Percentiles rank a stretch among this genome's conserved stretches.
These are phyloP conservation scores for Syncephalis fuscata DNA, from an alignment of 371 early-diverging fungal species.

Conservation along the genomic window DNA sequence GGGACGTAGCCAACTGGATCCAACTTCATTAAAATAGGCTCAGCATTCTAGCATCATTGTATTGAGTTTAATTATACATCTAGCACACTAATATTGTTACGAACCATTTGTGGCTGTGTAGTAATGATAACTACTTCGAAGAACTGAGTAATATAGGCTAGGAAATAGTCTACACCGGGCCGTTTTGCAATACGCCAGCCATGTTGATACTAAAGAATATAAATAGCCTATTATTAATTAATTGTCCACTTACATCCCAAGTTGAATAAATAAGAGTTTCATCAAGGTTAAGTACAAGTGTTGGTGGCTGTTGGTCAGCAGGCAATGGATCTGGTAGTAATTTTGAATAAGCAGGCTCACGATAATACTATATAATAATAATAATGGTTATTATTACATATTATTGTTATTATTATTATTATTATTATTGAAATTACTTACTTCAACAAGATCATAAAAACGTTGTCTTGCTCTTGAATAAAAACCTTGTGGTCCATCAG, in stretches of 20 bases:
- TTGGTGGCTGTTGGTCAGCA: constrained; percentile 60
- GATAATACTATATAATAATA: not conserved
- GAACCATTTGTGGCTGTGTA: constrained; percentile 47
- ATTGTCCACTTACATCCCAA: constrained; percentile 79
- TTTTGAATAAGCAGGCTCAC: not conserved
- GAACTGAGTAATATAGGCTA: constrained; percentile 73
- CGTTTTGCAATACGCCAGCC: constrained; percentile 94
- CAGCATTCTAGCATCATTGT: constrained; percentile 33
- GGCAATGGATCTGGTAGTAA: constrained; percentile 69
- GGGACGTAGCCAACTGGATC: constrained; percentile 77
- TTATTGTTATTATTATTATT: too few species aligned
- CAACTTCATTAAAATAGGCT: constrained; percentile 68
- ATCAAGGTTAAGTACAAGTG: constrained; percentile 84
- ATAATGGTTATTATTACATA: too few species aligned
- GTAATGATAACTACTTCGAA: constrained; percentile 94
- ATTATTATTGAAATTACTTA: too few species aligned
- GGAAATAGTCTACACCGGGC: constrained; percentile 88
- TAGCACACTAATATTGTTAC: too few species aligned
- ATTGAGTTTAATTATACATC: too few species aligned
- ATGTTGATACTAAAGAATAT: constrained; percentile 35
- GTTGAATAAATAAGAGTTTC: constrained; percentile 80
- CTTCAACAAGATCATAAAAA: too few species aligned
- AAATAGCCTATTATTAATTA: too few species aligned
- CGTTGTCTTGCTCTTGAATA: too few species aligned
- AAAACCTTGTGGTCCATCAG: too few species aligned